Base-by-base conservation (phyloP, 805 yeast genomes). In the Dipodascus albidus region DNA sequence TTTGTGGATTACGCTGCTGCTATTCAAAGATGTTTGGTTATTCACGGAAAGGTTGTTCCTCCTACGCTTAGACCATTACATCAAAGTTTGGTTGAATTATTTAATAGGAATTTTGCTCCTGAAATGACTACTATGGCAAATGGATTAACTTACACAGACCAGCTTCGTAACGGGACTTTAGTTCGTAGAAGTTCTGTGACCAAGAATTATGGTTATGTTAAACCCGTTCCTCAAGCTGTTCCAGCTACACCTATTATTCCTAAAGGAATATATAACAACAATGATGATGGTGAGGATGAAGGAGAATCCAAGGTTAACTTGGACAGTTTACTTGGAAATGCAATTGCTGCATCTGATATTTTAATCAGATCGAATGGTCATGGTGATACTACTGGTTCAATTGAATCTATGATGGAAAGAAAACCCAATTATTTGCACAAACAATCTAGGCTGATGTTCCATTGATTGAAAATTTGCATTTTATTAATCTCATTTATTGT, bases 1-100 rank as follows among this genome's bases (percentile, higher is more conserved):
- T 86, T 86, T 67, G 74, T 80, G 62, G 89, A 84, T 63, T 74
- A 88, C 64, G 78, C 87, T 1, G 64, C 73, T n/a, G 75, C 83
- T 23, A 71, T 88, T 62, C 76, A 74, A 66, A 72, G 84, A 52
- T 82, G 93, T 64, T 73, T 88, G 55, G 71, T 74, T 20, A 73
- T 87, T 49, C 96, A 88, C 64, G 86, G 82, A 1, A 74, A 77
- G 59, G 70, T 85, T 55, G 75, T 85, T 15, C 79, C 85, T 1
- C 63, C 73, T 1, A 63, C 72, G 11, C 71, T 87, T 72, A 76
- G 70, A 59, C 75, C 77, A 1, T 77, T 87, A 21, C 96, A 88
- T 62, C 77, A 77, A n/a, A 76, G 81, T 14, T 72, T 88, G 68
- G 75, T 80, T 41, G 77, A 75, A 33, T 67, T 87, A 54, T 87